These are phyloP conservation scores for Vachellia pachyceras DNA, from an alignment of 306 rosid species.

Conservation along the genomic window DNA sequence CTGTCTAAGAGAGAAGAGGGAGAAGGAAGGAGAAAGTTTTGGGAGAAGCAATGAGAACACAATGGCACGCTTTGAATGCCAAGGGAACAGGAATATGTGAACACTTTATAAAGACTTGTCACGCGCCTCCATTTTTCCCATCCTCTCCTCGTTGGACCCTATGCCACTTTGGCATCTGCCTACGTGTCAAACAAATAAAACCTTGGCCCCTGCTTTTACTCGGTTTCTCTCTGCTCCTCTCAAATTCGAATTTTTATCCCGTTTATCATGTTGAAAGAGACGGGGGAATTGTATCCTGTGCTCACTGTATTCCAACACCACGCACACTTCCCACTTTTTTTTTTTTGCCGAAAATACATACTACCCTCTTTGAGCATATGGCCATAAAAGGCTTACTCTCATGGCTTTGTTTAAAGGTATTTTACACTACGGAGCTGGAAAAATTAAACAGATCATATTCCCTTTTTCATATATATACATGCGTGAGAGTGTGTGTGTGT, in stretches of 20 bases:
- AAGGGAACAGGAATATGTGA: slow-evolving; percentile 38
- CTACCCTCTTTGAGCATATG: background rate
- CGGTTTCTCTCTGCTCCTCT: background rate
- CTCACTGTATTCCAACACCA: background rate
- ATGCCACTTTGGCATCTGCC: slow-evolving; percentile 30
- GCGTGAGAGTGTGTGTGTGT: too few relatives aligned
- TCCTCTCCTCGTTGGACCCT: too few relatives aligned
- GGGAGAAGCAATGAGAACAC: slow-evolving; percentile 53
- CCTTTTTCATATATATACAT: background rate
- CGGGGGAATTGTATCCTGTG: background rate
- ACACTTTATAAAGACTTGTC: slow-evolving; percentile 54
- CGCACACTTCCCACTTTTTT: background rate
- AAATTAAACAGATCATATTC: slow-evolving; percentile 1
- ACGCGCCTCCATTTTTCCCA: slow-evolving; percentile 60
- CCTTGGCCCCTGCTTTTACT: background rate
- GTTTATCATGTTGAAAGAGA: slow-evolving; percentile 43
- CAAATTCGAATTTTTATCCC: slow-evolving; percentile 55
- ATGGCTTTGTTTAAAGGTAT: background rate
- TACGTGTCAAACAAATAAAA: slow-evolving; percentile 50
- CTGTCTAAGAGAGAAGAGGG: slow-evolving; percentile 34
- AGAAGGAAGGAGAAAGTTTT: slow-evolving; percentile 34
- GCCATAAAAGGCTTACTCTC: background rate
- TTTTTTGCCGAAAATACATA: too few relatives aligned
- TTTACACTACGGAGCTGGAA: background rate
- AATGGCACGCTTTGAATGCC: slow-evolving; percentile 60